A percentile compares a stretch with the other conserved stretches of the same genome.
phyloP scores from a whole-genome alignment of 2,329 filamentous ascomycete genomes.

The Microcyclosporella mali region DNA sequence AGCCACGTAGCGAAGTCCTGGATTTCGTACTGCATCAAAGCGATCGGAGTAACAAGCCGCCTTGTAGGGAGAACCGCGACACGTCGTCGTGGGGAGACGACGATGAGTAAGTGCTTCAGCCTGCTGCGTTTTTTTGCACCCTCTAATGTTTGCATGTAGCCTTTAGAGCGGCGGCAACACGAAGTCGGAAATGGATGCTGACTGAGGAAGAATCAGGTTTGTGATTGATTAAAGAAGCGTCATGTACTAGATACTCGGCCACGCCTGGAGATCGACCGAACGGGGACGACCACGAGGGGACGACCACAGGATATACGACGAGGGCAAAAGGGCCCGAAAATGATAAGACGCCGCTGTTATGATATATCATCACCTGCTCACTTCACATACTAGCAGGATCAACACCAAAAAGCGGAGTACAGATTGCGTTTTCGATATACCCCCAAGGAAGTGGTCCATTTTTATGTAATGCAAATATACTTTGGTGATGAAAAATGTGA shows the following conservation, averaged over 20 bases:
- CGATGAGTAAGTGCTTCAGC: conserved; percentile 9
- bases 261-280: too few relatives aligned
- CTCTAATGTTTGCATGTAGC: too few relatives aligned
- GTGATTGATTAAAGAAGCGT: conserved; percentile 8
- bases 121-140: conserved; percentile 4
- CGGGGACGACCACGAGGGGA: conserved; percentile 17
- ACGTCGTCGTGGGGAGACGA: conserved; percentile 8
- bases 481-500: too few relatives aligned
- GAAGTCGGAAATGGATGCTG: too few relatives aligned
- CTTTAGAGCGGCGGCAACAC: too few relatives aligned
- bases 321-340: neutral
- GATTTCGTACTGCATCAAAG: conserved; percentile 37
- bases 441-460: neutral
- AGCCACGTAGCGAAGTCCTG: conserved; percentile 41
- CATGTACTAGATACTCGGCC: too few relatives aligned
- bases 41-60: conserved; percentile 32
- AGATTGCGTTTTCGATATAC: conserved; percentile 1
- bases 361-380: too few relatives aligned
- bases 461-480: too few relatives aligned
- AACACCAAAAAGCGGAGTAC: neutral
- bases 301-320: conserved; percentile 9
- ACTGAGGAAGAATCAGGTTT: conserved; percentile 8
- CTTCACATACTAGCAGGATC: neutral
- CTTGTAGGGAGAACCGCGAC: conserved; percentile 21
- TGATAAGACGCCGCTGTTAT: too few relatives aligned